Evolutionary conservation across 805 yeast species (phyloP).

Genomic region (Candida orba): DNA sequence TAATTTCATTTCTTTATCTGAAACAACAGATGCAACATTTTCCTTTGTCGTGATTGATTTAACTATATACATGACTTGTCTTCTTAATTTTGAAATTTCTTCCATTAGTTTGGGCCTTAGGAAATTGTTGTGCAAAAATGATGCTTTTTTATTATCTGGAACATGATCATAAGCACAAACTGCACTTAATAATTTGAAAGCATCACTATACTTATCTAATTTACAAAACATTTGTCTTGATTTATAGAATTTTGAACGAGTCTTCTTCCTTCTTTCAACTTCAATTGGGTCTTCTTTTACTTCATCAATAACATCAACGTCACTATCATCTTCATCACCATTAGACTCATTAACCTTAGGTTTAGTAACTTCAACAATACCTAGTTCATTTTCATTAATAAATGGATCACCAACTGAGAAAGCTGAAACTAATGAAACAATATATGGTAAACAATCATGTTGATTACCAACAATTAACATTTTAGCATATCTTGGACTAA

Average conservation of each 20-base stretch:
- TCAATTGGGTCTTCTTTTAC: constrained; percentile 29
- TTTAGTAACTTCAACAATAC: constrained; percentile 31
- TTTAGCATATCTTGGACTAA: constrained; percentile 89
- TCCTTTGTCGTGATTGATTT: constrained; percentile 57
- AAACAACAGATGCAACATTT: constrained; percentile 42
- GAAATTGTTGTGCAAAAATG: constrained; percentile 55
- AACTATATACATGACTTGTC: constrained; percentile 72
- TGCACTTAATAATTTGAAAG: constrained; percentile 65
- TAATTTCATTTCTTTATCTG: constrained; percentile 41
- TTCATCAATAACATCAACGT: constrained; percentile 21
- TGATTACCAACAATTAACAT: constrained; percentile 87
- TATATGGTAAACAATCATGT: constrained; percentile 73
- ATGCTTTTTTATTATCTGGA: constrained; percentile 35
- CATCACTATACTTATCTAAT: constrained; percentile 72
- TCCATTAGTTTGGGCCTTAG: constrained; percentile 76
- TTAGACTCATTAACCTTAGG: constrained; percentile 10
- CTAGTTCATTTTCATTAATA: constrained; percentile 65
- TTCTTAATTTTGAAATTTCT: constrained; percentile 74
- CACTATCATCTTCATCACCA: constrained; percentile 24
- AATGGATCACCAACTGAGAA: constrained; percentile 93
- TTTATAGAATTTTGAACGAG: constrained; percentile 47
- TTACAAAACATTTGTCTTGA: constrained; percentile 55
- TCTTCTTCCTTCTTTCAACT: constrained; percentile 29
- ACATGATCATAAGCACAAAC: constrained; percentile 85
- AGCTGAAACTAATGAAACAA: constrained; percentile 89